phyloP scores from a whole-genome alignment of 2,329 filamentous ascomycete species.

The Albophoma yamanashiensis region DNA sequence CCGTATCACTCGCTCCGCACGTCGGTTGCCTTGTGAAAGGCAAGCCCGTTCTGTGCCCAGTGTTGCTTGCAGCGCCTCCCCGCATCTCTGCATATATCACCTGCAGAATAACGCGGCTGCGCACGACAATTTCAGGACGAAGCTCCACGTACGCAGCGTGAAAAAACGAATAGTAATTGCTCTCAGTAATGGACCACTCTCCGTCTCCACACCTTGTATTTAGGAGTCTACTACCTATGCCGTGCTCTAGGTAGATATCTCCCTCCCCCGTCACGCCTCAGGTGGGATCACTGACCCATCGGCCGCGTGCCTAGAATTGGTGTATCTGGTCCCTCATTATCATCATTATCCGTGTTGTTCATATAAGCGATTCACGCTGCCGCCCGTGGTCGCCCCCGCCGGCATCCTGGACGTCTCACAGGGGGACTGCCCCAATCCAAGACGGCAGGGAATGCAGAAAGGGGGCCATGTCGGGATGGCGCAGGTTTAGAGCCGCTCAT shows the following conservation, averaged over 20 bases:
- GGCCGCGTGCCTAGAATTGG: neutral
- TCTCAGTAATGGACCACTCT: neutral
- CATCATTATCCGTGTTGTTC: neutral
- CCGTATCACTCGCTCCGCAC: neutral
- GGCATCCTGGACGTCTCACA: neutral
- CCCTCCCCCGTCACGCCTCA: neutral
- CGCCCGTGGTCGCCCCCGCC: neutral
- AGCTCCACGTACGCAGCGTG: neutral
- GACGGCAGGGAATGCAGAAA: neutral
- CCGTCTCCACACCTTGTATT: neutral
- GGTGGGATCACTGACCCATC: neutral
- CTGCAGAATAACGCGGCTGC: conserved; percentile 1
- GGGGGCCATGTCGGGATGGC: neutral
- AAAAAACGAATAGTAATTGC: neutral
- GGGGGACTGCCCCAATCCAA: neutral
- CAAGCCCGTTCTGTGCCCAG: neutral
- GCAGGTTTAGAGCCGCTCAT: neutral
- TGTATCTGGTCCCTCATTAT: neutral
- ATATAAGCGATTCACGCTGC: neutral
- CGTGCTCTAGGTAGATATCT: neutral
- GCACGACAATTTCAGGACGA: neutral
- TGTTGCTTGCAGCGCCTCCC: neutral
- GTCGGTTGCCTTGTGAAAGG: neutral
- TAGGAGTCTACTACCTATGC: neutral
- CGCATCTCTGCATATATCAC: neutral